Base-by-base conservation (phyloP, 2,329 filamentous ascomycete species). In the Lasiodiplodia gonubiensis region DNA sequence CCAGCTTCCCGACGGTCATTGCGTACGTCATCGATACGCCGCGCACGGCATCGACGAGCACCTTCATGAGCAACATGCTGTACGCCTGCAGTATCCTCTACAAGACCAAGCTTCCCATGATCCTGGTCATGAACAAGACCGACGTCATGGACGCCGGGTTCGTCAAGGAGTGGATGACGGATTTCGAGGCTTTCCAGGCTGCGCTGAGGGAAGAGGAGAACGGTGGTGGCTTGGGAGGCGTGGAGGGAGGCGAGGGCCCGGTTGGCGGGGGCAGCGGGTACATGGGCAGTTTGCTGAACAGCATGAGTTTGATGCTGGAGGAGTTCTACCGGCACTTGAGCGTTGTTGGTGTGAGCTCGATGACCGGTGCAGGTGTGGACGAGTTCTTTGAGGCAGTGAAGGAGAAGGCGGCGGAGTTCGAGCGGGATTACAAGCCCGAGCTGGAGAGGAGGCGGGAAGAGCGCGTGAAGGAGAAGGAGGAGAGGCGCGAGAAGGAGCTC, bases 51-150 rank as follows among this genome's bases (percentile, higher is more conserved):
- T 97, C 93, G 48, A 98, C 95, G 0, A 94, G 91, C 70, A 99
- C 95, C 0, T 99, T 99, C 81, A 99, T 99, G 95, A 96, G 92
- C 78, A 99, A 99, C 81, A 99, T 99, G 95, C 89, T 99, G 52
- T 99, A 99, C 80, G 95, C 95, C 25, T 98, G 95, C 85, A 97
- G 92, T 69, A 99, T 99, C 71, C 87, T 99, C 18, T 99, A 99
- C 95, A 67, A 67, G 48, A 67, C 65, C 46, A 67, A 67, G 65
- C 65, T 67, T 3, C 66, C 57, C 27, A 99, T 99, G 95, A 96
- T 99, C 65, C 83, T 99, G 8, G 95, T 99, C 12, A 98, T 99
- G 85, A 99, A 99, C 85, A 99, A 99, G 83, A 97, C 94, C 0
- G 95, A 99, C 75, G 93, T 97, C 51, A 93, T 97, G 78, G 91